Evolutionary conservation across 257 asterid genomes (phyloP).

Genomic region (Fraxinus pennsylvanica): DNA sequence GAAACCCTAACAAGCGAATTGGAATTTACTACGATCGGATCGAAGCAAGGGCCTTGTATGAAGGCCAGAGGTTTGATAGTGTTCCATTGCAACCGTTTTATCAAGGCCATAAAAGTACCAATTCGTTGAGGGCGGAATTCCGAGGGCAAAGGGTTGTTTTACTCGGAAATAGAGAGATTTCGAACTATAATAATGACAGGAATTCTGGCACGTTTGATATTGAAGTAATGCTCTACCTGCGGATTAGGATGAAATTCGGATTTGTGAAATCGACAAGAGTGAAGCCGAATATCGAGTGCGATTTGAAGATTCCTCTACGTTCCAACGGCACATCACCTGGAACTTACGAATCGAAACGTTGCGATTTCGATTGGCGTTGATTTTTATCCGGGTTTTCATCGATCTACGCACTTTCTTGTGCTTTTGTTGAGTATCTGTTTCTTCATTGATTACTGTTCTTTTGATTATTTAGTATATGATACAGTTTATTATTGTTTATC

Average conservation of each 20-base stretch:
- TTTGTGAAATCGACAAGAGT: constrained; percentile 46
- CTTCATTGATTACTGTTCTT: background rate
- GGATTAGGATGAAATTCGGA: constrained; percentile 48
- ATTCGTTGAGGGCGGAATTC: constrained; percentile 37
- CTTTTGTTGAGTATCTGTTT: constrained; percentile 6
- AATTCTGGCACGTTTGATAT: too few species aligned
- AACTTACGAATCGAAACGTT: constrained; percentile 43
- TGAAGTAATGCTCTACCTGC: constrained; percentile 8
- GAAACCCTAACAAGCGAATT: constrained; percentile 83
- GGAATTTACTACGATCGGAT: constrained; percentile 79
- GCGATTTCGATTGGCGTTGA: constrained; percentile 70
- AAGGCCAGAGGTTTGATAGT: constrained; percentile 48
- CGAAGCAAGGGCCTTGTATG: constrained; percentile 65
- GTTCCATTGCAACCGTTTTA: constrained; percentile 43
- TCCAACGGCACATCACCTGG: constrained; percentile 44
- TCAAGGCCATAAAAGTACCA: constrained; percentile 64
- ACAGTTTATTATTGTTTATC: constrained; percentile 7
- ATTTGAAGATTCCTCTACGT: constrained; percentile 55
- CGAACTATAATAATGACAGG: too few species aligned
- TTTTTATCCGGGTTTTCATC: background rate
- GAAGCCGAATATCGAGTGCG: constrained; percentile 74
- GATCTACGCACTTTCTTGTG: background rate
- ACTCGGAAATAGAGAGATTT: constrained; percentile 26
- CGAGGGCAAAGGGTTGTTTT: constrained; percentile 36
- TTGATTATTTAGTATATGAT: background rate